phyloP scores from a whole-genome alignment of 1,284 basidiomycete genomes.

The Puccinia sorghi region DNA sequence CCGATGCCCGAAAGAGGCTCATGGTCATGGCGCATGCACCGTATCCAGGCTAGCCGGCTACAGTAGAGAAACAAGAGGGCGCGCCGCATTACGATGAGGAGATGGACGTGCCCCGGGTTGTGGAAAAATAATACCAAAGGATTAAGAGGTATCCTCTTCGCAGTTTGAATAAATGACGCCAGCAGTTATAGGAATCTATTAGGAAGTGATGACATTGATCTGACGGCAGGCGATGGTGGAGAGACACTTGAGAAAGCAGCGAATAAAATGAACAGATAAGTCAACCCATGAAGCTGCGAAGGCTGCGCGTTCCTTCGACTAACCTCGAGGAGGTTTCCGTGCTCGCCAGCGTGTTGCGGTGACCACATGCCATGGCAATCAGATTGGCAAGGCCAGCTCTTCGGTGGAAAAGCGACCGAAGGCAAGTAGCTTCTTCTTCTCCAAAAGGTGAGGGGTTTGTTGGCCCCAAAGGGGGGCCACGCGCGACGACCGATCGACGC shows the following conservation, averaged over 20 bases:
- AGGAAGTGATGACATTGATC: too few species aligned
- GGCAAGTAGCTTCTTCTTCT: too few species aligned
- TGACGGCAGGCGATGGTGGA: too few species aligned
- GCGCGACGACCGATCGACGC: too few species aligned
- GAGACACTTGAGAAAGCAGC: neutral
- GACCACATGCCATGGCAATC: conserved; percentile 11
- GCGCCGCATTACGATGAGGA: neutral
- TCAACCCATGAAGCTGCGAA: neutral
- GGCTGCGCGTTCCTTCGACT: neutral
- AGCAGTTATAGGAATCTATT: too few species aligned
- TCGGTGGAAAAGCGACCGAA: conserved; percentile 5
- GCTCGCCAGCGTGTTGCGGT: neutral
- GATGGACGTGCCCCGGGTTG: neutral
- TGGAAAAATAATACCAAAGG: neutral
- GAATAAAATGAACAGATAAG: neutral
- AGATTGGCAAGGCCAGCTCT: neutral
- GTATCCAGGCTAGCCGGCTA: neutral
- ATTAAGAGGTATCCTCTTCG: neutral
- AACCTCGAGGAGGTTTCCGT: neutral
- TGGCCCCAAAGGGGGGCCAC: too few species aligned
- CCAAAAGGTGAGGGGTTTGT: too few species aligned
- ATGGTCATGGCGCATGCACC: neutral
- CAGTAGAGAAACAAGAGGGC: neutral
- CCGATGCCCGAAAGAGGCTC: neutral
- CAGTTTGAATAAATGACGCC: neutral